A percentile compares a stretch with the other conserved stretches of the same genome.
Conservation (phyloP, 2,329 filamentous ascomycete genomes). For the Whalleya microplaca region DNA sequence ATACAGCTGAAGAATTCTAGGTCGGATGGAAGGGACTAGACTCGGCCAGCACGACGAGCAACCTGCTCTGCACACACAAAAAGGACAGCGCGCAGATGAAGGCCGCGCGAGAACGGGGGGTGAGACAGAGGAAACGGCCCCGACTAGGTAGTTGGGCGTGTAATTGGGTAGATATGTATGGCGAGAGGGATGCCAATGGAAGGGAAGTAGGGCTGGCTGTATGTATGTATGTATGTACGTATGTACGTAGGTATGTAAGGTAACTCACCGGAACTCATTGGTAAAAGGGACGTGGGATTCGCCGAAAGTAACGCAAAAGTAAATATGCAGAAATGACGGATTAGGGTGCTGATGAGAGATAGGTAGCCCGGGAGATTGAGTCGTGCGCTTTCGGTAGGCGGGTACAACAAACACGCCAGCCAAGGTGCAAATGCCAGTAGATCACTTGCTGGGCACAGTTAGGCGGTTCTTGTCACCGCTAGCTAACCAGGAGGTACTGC, state of each 20-base stretch:
- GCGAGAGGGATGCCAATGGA: neutral
- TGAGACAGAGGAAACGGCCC: neutral
- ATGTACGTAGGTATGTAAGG: slow-evolving; percentile 8
- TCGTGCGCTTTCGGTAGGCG: slow-evolving; percentile 8
- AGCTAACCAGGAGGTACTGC: neutral
- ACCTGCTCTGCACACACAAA: slow-evolving; percentile 13
- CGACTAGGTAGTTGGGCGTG: no score
- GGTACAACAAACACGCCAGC: neutral
- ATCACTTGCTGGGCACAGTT: neutral
- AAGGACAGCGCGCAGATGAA: slow-evolving; percentile 11
- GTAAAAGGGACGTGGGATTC: neutral
- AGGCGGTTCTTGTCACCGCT: neutral
- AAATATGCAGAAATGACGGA: slow-evolving; percentile 12
- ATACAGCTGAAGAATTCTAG: no score
- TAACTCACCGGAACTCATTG: slow-evolving; percentile 24
- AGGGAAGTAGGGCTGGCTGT: neutral
- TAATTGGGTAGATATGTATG: no score
- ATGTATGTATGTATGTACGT: no score
- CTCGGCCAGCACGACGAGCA: slow-evolving; percentile 9
- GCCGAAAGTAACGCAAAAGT: slow-evolving; percentile 13
- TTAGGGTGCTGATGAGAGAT: slow-evolving; percentile 11
- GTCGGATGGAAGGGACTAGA: no score
- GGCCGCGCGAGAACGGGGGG: neutral
- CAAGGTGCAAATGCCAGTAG: neutral
- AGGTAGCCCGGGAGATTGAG: slow-evolving; percentile 6